A percentile compares a stretch with the other conserved stretches of the same genome.
These are phyloP conservation scores for Talaromyces stipitatus DNA, from an alignment of 495 filamentous ascomycete species.

Conservation along the genomic window DNA sequence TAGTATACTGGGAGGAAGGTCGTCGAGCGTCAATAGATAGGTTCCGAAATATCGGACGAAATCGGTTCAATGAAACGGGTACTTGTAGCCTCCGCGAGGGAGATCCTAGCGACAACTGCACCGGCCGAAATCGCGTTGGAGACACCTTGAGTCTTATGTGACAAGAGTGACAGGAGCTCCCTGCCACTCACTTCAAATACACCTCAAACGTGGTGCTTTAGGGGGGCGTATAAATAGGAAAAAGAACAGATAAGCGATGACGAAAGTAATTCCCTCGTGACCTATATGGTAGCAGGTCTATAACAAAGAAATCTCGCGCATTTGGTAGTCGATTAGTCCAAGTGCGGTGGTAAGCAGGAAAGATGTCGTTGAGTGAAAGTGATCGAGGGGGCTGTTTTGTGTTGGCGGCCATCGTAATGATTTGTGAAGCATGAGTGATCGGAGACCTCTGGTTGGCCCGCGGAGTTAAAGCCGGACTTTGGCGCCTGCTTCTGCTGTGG, in stretches of 20 bases:
- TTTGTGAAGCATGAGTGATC: not conserved
- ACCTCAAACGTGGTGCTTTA: not conserved
- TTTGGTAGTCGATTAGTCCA: no score
- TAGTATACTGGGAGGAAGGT: slow-evolving; percentile 12
- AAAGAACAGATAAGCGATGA: not conserved
- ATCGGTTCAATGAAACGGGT: not conserved
- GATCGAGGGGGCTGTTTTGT: not conserved
- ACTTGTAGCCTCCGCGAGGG: not conserved
- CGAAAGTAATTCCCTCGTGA: not conserved
- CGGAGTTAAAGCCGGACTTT: slow-evolving; percentile 3
- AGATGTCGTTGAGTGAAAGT: not conserved
- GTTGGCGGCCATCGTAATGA: not conserved
- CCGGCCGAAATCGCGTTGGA: slow-evolving; percentile 12
- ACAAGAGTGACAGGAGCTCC: slow-evolving; percentile 16
- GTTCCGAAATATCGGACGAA: slow-evolving; percentile 10
- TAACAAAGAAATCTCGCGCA: not conserved
- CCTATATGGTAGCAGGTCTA: not conserved
- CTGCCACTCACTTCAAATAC: slow-evolving; percentile 16
- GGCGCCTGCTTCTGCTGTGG: not conserved
- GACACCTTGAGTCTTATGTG: slow-evolving; percentile 17
- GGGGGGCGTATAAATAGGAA: not conserved
- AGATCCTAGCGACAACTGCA: slow-evolving; percentile 12
- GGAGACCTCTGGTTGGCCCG: not conserved
- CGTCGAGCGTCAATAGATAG: slow-evolving; percentile 10
- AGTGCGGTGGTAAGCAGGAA: no score